Conservation (phyloP, 2,329 filamentous ascomycete species). For the Aureobasidium musti region DNA sequence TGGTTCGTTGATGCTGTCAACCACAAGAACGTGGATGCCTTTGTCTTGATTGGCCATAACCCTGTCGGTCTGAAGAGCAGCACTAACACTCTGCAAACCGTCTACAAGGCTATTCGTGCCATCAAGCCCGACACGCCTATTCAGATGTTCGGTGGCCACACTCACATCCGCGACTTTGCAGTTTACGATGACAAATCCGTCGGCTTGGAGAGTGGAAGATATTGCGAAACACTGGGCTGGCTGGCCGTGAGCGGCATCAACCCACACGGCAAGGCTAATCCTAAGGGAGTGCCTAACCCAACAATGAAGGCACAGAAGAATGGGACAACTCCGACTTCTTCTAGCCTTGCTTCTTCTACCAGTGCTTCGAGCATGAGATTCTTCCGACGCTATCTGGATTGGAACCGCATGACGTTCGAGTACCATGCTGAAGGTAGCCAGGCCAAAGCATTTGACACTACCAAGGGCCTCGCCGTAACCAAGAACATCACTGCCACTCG, state of each 20-base stretch:
- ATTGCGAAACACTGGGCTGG: slow-evolving; percentile 70
- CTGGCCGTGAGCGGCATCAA: slow-evolving; percentile 63
- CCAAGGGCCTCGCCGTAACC: slow-evolving; percentile 52
- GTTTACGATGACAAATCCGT: slow-evolving; percentile 64
- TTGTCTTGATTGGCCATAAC: slow-evolving; percentile 66
- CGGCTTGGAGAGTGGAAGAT: slow-evolving; percentile 62
- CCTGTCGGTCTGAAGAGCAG: slow-evolving; percentile 52
- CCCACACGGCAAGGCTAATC: slow-evolving; percentile 46
- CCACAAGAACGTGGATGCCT: slow-evolving; percentile 61
- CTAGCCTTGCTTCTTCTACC: slow-evolving; percentile 31
- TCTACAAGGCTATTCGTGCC: slow-evolving; percentile 62
- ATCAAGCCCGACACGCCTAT: slow-evolving; percentile 61
- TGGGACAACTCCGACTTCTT: slow-evolving; percentile 43
- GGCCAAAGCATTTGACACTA: slow-evolving; percentile 52
- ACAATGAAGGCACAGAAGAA: slow-evolving; percentile 44
- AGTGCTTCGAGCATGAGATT: slow-evolving; percentile 25
- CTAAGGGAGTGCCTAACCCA: slow-evolving; percentile 49
- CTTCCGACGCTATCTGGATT: slow-evolving; percentile 50
- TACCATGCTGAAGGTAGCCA: slow-evolving; percentile 61
- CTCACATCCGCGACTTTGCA: slow-evolving; percentile 65
- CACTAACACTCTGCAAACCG: slow-evolving; percentile 45
- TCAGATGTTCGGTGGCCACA: slow-evolving; percentile 66
- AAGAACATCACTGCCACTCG: slow-evolving; percentile 55
- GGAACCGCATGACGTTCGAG: slow-evolving; percentile 65
- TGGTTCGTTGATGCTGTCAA: slow-evolving; percentile 64